phyloP scores from a whole-genome alignment of 2,329 filamentous ascomycete species.

The Mollisiaceae sp. region DNA sequence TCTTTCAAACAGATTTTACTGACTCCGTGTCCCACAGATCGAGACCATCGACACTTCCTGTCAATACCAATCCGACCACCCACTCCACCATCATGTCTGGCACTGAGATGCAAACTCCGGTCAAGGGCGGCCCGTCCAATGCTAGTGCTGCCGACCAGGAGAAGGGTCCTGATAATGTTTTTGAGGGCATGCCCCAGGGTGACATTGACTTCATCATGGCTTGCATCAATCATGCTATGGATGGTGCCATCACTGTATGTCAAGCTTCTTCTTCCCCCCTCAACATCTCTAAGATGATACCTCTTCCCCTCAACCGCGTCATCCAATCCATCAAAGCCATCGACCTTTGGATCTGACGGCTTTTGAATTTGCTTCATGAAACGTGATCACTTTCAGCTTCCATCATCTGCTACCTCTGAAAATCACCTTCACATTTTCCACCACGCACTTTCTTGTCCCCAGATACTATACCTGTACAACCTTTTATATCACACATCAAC shows the following conservation, averaged over 20 bases:
- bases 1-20: background rate
- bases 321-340: background rate
- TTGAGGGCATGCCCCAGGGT: background rate
- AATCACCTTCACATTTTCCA: background rate
- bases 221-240: constrained; percentile 35
- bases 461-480: background rate
- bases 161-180: background rate
- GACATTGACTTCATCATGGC: constrained; percentile 34
- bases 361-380: background rate
- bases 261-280: background rate
- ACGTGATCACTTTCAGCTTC: background rate
- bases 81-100: constrained; percentile 21
- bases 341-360: background rate
- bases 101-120: constrained; percentile 9
- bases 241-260: constrained; percentile 36
- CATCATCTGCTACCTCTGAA: background rate
- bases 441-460: background rate
- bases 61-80: background rate
- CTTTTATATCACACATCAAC: background rate
- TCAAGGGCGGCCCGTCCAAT: background rate
- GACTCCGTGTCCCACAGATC: background rate
- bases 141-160: background rate
- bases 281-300: background rate
- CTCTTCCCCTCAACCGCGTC: background rate
- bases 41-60: background rate